A percentile compares a stretch with the other conserved stretches of the same genome.
Evolutionary conservation across 2,329 filamentous ascomycete genomes (phyloP).

Genomic region (Ophiostoma ips): DNA sequence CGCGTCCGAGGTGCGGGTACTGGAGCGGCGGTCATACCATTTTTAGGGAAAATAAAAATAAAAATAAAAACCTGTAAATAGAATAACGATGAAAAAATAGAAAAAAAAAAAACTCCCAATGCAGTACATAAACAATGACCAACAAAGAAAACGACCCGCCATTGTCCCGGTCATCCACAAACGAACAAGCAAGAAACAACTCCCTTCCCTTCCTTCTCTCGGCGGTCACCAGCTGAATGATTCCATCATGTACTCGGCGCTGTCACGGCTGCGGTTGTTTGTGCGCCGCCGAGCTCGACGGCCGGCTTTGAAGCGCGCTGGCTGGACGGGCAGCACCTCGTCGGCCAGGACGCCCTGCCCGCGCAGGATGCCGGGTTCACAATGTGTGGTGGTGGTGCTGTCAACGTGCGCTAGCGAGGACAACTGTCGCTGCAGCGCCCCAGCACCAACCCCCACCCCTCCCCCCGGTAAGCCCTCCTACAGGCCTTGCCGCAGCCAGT

Average conservation of each 20-base stretch:
- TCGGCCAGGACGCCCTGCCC: background rate
- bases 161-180: too few relatives aligned
- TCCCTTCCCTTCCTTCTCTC: too few relatives aligned
- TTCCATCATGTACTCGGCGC: too few relatives aligned
- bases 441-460: background rate
- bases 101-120: slow-evolving; percentile 3
- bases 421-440: background rate
- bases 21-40: background rate
- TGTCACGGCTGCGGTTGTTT: too few relatives aligned
- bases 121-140: background rate
- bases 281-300: too few relatives aligned
- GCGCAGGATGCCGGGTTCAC: background rate
- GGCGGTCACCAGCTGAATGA: too few relatives aligned
- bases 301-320: too few relatives aligned
- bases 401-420: too few relatives aligned
- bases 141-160: background rate
- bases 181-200: background rate
- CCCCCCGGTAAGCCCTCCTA: slow-evolving; percentile 24
- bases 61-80: slow-evolving; percentile 5
- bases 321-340: too few relatives aligned
- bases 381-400: background rate
- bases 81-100: too few relatives aligned
- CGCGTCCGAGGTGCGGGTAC: slow-evolving; percentile 41
- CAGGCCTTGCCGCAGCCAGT: slow-evolving; percentile 76
- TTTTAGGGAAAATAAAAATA: too few relatives aligned